Percentiles rank a stretch among this genome's conserved stretches.
Conservation (phyloP, 139 green algal species). For the Chlamydomonas sp. region DNA sequence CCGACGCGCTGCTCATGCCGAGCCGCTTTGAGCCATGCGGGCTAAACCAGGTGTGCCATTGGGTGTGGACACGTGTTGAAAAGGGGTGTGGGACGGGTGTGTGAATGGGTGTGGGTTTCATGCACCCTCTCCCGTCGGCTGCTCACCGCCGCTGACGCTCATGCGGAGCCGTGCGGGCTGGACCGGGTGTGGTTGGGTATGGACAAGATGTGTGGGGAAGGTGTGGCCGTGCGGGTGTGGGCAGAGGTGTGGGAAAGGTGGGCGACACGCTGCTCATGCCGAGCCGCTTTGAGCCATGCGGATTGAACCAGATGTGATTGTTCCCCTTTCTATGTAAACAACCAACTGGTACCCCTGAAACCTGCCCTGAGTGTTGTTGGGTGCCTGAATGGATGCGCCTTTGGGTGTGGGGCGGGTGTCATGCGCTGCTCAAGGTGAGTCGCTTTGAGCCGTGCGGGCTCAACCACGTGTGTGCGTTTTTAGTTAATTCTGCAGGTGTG, state of each 20-base stretch:
- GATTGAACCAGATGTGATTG: conserved; percentile 65
- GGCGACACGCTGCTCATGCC: conserved; percentile 88
- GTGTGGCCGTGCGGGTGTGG: too few species aligned
- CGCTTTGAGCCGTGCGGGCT: conserved; percentile 74
- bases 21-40: conserved; percentile 87
- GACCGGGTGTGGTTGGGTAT: conserved; percentile 56
- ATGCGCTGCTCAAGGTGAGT: conserved; percentile 70
- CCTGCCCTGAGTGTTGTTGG: too few species aligned
- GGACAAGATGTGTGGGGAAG: too few species aligned
- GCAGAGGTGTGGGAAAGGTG: too few species aligned
- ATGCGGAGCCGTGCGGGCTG: conserved; percentile 71
- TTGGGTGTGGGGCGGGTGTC: conserved; percentile 61
- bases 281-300: conserved; percentile 85
- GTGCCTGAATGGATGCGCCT: too few species aligned
- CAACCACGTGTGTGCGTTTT: conserved; percentile 55
- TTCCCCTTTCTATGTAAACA: too few species aligned
- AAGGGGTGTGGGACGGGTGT: too few species aligned
- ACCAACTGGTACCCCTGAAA: too few species aligned
- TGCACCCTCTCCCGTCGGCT: conserved; percentile 69
- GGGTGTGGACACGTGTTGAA: too few species aligned
- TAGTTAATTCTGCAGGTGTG: too few species aligned
- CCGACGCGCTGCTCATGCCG: conserved; percentile 80
- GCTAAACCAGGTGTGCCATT: conserved; percentile 63
- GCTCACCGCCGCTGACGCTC: conserved; percentile 69
- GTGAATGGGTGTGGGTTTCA: too few species aligned